Evolutionary conservation across 2,329 filamentous ascomycete genomes (phyloP), one percentile per base, ranked within the genome.

Genomic region (Lachnellula cervina): DNA sequence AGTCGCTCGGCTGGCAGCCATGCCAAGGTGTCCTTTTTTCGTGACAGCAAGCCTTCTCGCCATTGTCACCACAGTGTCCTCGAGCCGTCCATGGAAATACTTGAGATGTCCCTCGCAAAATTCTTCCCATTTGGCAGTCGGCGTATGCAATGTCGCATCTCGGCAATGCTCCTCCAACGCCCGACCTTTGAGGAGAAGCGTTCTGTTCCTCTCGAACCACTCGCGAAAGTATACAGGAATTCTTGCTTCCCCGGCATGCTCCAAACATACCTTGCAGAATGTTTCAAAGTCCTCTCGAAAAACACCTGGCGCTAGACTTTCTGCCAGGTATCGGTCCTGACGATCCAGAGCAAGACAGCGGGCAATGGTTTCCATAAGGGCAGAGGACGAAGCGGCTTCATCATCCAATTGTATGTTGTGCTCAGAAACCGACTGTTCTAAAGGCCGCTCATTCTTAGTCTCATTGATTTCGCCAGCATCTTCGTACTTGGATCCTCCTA

Each of bases 31-130:
- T 13, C 52, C 44, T 14, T 48, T 16, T 8, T 42, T 14, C 4
- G 43, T 40, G 21, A 52, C 16, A 11, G 19, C 14, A n/a, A 52
- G 50, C 37, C 50, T 23, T 19, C 42, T 16, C 16, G 28, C 25
- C 51, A 52, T 47, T 8, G 14, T 25, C n/a, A 38, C 32, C 6
- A 52, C 25, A n/a, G 51, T 47, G n/a, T 52, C 51, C 14, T 25
- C 35, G 11, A 46, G 17, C 16, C 51, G 25, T 14, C 7, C 17
- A 5, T 21, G 6, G n/a, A 52, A 47, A 9, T 34, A 7, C 32
- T 25, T 35, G 37, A 14, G 17, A 17, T 8, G 3, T 40, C 21
- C 8, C 5, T 7, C 14, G 13, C 14, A 16, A 17, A 19, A 21
- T 19, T 17, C 8, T 13, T 6, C 8, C 5, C 11, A 9, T 16